Base-by-base conservation (phyloP, 768 basidiomycete genomes). In the Russula compacta region DNA sequence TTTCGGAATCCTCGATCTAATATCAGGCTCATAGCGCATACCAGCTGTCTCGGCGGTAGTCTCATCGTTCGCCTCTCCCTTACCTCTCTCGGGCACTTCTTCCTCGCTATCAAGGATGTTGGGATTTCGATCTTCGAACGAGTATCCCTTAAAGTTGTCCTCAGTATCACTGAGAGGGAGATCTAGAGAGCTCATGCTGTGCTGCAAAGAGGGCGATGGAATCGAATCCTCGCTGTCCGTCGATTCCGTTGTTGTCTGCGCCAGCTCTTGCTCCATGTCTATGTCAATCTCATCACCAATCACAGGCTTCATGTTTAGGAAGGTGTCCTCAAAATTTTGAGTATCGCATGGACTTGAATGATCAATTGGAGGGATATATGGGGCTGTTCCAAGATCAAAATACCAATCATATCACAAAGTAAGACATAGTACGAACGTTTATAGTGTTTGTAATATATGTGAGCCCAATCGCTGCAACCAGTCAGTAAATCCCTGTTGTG, bases 311-410 rank as follows among this genome's bases (percentile, higher is more conserved):
- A 98, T 95, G 69, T 90, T 89, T 60, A 98, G 81, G 83, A 95
- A 98, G 43, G 90, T 86, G 64, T 94, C 90, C 72, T 98, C 95
- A 72, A 98, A 99, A 74, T 98, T 98, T 72, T 92, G 91, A 65
- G 92, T 95, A 80, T 99, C 97, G 67, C 85, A 84, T 60, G 92
- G 94, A 73, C 95, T 92, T 44, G 83, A 83, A 19, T 89, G 87
- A 71, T 95, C 91, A 70, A 92, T 91, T 33, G 87, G 88, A 14
- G 92, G 92, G 69, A 93, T 92, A 79, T 94, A 93, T 42, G 92
- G 92, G 74, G 93, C 90, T 92, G 66, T 35, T 62, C 15, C 4
- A 60, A 49, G 47, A 65, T 53, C 55, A 64, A 66, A 6, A 52
- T 1, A 29, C 24, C 24, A 29, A 29, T 54, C 53, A 64, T 33